Evolutionary conservation across 1,284 basidiomycete genomes (phyloP).

Genomic region (Microbotryum scabiosae): DNA sequence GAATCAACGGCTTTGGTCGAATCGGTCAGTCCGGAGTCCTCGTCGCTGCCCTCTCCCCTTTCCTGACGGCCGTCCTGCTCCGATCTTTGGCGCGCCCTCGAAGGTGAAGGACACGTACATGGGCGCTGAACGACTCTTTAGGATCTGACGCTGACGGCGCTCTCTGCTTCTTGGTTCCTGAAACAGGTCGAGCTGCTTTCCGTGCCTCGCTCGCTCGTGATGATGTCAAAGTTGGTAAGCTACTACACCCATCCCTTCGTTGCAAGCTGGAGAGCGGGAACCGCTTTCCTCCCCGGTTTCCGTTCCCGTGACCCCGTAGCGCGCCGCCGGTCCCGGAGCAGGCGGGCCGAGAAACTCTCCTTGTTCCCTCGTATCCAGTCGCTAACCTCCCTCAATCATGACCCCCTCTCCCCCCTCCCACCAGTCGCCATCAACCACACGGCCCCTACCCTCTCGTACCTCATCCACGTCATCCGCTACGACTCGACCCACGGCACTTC

Average conservation of each 20-base stretch:
- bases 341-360: too few species aligned
- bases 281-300: too few species aligned
- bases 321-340: too few species aligned
- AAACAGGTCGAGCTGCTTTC: constrained; percentile 31
- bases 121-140: not conserved
- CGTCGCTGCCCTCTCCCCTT: too few species aligned
- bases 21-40: constrained; percentile 39
- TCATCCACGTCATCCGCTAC: constrained; percentile 28
- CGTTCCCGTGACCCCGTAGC: too few species aligned
- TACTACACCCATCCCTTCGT: not conserved
- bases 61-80: too few species aligned
- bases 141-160: not conserved
- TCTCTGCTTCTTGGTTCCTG: too few species aligned
- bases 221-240: constrained; percentile 20
- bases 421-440: constrained; percentile 45
- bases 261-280: not conserved
- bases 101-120: too few species aligned
- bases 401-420: constrained; percentile 27
- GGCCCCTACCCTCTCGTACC: constrained; percentile 39
- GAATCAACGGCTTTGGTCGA: constrained; percentile 44
- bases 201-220: constrained; percentile 30
- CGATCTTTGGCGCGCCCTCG: too few species aligned
- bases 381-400: constrained; percentile 27
- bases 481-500: constrained; percentile 43
- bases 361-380: not conserved